These are phyloP conservation scores for Colletotrichum acutatum DNA, from an alignment of 2,329 filamentous ascomycete species.

Conservation along the genomic window DNA sequence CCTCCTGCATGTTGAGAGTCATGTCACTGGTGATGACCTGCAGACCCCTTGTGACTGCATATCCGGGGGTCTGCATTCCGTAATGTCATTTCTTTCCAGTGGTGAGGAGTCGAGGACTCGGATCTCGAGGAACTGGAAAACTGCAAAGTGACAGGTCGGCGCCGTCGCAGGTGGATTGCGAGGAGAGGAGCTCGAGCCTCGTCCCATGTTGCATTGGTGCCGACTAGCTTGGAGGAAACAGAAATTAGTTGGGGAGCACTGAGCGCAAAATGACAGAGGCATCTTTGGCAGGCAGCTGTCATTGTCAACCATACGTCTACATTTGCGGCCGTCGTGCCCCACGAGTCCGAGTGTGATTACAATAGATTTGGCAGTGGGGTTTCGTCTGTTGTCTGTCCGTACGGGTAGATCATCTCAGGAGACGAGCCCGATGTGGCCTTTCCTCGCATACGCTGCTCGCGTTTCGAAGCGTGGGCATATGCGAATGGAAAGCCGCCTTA, in stretches of 20 bases:
- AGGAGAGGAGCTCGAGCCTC: constrained; percentile 30
- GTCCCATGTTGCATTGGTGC: constrained; percentile 7
- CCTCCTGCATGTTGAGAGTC: constrained; percentile 19
- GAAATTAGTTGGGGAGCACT: constrained; percentile 2
- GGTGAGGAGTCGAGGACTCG: neutral
- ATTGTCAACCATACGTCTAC: constrained; percentile 5
- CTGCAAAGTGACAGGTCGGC: constrained; percentile 1
- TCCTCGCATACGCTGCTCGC: constrained; percentile 4
- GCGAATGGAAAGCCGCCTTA: neutral
- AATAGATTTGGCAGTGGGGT: neutral
- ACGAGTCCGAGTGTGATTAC: neutral
- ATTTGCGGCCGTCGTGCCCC: neutral
- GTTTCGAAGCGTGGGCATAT: neutral
- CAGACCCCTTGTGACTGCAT: constrained; percentile 28
- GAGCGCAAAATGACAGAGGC: neutral
- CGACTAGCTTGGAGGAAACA: neutral
- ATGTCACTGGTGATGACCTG: constrained; percentile 17
- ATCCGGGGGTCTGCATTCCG: constrained; percentile 9
- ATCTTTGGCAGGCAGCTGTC: constrained; percentile 18
- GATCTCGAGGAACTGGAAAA: neutral
- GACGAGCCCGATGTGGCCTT: constrained; percentile 2
- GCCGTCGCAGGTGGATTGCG: constrained; percentile 3
- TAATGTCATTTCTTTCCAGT: neutral
- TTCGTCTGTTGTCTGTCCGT: neutral
- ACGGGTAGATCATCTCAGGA: no score